Evolutionary conservation across 2,329 filamentous ascomycete species (phyloP).

Genomic region (Alternaria infectoria): DNA sequence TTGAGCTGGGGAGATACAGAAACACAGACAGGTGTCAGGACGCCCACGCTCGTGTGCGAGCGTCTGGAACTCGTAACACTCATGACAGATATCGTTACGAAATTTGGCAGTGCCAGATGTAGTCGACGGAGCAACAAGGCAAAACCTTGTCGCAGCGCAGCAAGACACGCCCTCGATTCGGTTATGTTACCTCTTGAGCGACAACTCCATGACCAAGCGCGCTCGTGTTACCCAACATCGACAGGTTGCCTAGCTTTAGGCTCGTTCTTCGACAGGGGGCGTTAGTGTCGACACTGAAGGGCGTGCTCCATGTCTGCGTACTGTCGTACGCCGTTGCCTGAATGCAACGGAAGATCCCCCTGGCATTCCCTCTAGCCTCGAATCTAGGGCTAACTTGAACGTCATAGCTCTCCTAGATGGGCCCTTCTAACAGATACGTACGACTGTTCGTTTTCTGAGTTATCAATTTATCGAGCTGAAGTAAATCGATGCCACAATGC

Average conservation of each 20-base stretch:
- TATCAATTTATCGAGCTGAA: background rate
- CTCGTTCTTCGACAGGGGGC: background rate
- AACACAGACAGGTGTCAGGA: background rate
- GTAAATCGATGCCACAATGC: background rate
- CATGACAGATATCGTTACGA: background rate
- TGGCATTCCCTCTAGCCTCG: background rate
- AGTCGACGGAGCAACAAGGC: background rate
- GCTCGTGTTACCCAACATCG: background rate
- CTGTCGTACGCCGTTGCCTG: background rate
- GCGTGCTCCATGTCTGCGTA: background rate
- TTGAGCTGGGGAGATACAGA: background rate
- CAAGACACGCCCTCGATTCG: background rate
- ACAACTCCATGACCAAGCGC: background rate
- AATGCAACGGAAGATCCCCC: background rate
- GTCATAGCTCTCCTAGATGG: background rate
- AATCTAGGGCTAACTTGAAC: background rate
- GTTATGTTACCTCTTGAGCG: background rate
- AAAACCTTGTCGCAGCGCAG: background rate
- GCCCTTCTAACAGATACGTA: background rate
- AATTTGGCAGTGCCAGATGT: background rate
- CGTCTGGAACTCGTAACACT: background rate
- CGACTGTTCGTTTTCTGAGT: background rate
- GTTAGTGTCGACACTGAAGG: background rate
- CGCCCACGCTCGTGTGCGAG: background rate
- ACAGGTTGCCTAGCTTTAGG: background rate